These are phyloP conservation scores for Naganishia vaughanmartiniae DNA, from an alignment of 768 basidiomycete genomes.

Conservation along the genomic window DNA sequence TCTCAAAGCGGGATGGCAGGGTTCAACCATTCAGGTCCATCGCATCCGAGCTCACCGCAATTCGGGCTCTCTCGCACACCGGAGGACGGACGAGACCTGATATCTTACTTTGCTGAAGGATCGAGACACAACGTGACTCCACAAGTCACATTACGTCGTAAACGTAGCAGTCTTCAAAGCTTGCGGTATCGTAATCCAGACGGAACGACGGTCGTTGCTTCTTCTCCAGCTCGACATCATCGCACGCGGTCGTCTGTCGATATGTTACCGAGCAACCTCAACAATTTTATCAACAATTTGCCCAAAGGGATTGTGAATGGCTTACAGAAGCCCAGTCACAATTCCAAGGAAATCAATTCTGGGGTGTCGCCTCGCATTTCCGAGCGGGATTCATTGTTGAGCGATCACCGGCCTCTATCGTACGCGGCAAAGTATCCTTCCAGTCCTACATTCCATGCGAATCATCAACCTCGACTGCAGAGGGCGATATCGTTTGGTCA, in stretches of 20 bases:
- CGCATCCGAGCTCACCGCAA: background rate
- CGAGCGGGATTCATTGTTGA: background rate
- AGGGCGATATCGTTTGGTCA: slow-evolving; percentile 27
- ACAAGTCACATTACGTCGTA: slow-evolving; percentile 5
- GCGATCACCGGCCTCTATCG: background rate
- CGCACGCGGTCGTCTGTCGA: slow-evolving; percentile 17
- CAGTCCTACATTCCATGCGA: background rate
- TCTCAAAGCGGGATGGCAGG: slow-evolving; percentile 6
- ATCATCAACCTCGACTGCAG: slow-evolving; percentile 8
- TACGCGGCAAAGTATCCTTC: background rate
- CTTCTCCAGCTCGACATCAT: slow-evolving; percentile 18
- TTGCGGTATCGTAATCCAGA: slow-evolving; percentile 22
- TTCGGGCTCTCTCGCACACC: slow-evolving; percentile 5
- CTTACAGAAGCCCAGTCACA: background rate
- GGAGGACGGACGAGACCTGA: background rate
- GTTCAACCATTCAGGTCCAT: background rate
- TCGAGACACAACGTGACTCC: background rate
- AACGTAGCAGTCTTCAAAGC: slow-evolving; percentile 28
- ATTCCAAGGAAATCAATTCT: background rate
- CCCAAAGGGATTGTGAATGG: slow-evolving; percentile 2
- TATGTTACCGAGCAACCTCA: background rate
- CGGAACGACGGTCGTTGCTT: slow-evolving; percentile 14
- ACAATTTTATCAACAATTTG: slow-evolving; percentile 2
- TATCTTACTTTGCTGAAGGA: background rate
- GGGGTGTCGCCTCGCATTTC: background rate